A percentile compares a stretch with the other conserved stretches of the same genome.
Conservation (phyloP, 208 protist species). For the Leishmania arabica region DNA sequence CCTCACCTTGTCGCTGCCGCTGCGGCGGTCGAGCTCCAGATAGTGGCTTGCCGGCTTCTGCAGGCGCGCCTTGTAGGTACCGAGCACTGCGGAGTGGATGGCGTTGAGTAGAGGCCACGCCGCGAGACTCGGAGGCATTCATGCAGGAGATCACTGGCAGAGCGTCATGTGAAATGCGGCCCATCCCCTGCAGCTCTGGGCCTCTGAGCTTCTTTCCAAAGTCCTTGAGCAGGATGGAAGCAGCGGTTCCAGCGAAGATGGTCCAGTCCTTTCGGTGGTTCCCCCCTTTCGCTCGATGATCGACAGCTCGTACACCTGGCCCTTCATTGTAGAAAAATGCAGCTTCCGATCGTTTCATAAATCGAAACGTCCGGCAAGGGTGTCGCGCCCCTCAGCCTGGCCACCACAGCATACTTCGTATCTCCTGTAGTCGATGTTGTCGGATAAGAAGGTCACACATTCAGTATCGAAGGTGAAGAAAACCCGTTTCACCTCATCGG, state of each 20-base stretch:
- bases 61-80: constrained; percentile 26
- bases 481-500: constrained; percentile 52
- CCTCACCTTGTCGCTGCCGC: constrained; percentile 43
- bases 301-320: constrained; percentile 39
- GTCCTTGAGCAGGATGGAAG: constrained; percentile 42
- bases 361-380: constrained; percentile 45
- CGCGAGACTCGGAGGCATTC: constrained; percentile 71
- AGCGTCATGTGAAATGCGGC: constrained; percentile 56
- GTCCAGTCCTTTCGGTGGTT: constrained; percentile 52
- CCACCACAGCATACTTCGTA: constrained; percentile 66
- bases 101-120: constrained; percentile 48
- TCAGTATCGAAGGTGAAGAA: constrained; percentile 69
- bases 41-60: constrained; percentile 23
- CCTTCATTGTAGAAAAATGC: constrained; percentile 47
- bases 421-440: constrained; percentile 88
- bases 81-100: constrained; percentile 32
- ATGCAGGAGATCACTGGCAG: constrained; percentile 80
- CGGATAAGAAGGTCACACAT: constrained; percentile 85
- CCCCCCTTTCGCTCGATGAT: constrained; percentile 21
- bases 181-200: constrained; percentile 46
- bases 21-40: constrained; percentile 32
- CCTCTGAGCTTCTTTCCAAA: constrained; percentile 43
- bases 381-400: constrained; percentile 54
- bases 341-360: constrained; percentile 45
- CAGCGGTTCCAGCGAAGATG: constrained; percentile 47